phyloP scores from a whole-genome alignment of 805 yeast genomes.

The Candida sakaeoensis region DNA sequence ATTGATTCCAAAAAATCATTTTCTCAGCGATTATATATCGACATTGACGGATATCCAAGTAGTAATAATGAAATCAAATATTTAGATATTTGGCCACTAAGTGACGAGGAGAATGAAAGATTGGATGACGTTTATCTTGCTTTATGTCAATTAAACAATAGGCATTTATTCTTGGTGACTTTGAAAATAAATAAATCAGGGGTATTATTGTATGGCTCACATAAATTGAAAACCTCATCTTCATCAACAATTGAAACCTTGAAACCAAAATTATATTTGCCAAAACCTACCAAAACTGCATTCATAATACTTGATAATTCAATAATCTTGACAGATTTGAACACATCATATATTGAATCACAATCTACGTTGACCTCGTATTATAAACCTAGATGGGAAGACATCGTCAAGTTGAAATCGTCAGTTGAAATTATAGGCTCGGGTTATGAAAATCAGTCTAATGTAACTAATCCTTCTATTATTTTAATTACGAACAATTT shows the following conservation, averaged over 20 bases:
- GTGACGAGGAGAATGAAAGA: slow-evolving; percentile 15
- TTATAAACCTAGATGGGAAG: slow-evolving; percentile 72
- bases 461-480: slow-evolving; percentile 41
- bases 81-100: slow-evolving; percentile 57
- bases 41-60: slow-evolving; percentile 44
- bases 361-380: slow-evolving; percentile 18
- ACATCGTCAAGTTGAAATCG: slow-evolving; percentile 55
- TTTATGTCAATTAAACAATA: slow-evolving; percentile 18
- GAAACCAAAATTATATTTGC: slow-evolving; percentile 51
- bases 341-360: slow-evolving; percentile 27
- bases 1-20: slow-evolving; percentile 24
- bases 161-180: slow-evolving; percentile 49
- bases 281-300: slow-evolving; percentile 57
- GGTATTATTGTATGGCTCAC: slow-evolving; percentile 58
- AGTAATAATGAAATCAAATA: slow-evolving; percentile 49
- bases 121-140: slow-evolving; percentile 40
- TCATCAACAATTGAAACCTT: slow-evolving; percentile 9
- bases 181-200: slow-evolving; percentile 49
- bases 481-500: slow-evolving; percentile 46
- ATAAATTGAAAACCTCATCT: slow-evolving; percentile 55
- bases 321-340: slow-evolving; percentile 62
- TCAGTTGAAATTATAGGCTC: slow-evolving; percentile 54
- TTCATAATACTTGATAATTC: slow-evolving; percentile 58
- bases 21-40: slow-evolving; percentile 29
- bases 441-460: slow-evolving; percentile 46